Evolutionary conservation across 192 early-diverging fungal genomes (phyloP), one percentile per base, ranked within the genome.

Genomic region (Gonapodya prolifera): DNA sequence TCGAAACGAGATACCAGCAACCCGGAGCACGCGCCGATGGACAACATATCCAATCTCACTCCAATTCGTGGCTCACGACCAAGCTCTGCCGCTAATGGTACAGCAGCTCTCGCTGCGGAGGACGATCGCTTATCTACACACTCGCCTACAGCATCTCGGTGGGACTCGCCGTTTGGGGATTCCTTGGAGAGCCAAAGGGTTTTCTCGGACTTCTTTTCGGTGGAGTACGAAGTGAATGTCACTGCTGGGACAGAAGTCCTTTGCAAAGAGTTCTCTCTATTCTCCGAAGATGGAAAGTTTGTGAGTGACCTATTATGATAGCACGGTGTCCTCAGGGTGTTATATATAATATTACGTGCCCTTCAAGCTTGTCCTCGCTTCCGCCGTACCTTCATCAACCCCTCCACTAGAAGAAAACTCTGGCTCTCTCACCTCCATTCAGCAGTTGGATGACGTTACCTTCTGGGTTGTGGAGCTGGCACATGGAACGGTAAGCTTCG

Each of bases 261-360:
- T 29, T 87, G 83, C 73, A 86, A 84, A 74, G 91, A 92, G 75
- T 92, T 92, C 80, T 87, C 88, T 33, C 79, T 92, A 1, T 86
- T 92, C 45, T 87, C 91, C 33, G 78, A 78, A 34, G 82, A 91
- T 77, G 78, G 83, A 0, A 78, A 80, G 61, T 84, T 83, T 81
- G 88, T 90, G 83, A 82, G 83, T 61, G 8, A 61, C 0, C 32
- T 28, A 16, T 78, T 30, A 32, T 34, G 35, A 61, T 2, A 70
- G 35, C 18, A 30, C 69, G 28, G 32, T 33, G 45, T 77, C 34
- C 34, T 33, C 29, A 1, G 69, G 30, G 18, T 70, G 45, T 61
- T 61, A 16, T 61, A 8, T 23, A 61, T n/a, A n/a, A n/a, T n/a
- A n/a, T 0, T 35, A n/a, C 17, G 69, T 33, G 69, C 13, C n/a